Evolutionary conservation across 2,329 filamentous ascomycete species (phyloP).

Genomic region (Daldinia eschscholtzii): DNA sequence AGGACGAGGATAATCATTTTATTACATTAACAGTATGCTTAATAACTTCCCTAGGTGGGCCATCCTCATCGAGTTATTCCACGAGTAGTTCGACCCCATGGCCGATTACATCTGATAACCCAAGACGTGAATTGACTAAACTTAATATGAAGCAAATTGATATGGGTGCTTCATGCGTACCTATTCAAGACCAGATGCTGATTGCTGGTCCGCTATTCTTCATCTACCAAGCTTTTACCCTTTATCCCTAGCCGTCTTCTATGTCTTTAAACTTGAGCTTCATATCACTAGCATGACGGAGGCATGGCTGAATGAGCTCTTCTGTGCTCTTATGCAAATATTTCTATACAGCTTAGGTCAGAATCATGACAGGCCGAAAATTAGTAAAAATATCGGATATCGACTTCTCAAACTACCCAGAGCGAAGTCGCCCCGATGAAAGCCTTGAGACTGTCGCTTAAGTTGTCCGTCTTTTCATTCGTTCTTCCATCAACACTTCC

Average conservation of each 20-base stretch:
- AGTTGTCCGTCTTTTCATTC: too few relatives aligned
- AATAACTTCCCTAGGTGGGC: not conserved
- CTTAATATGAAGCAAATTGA: not conserved
- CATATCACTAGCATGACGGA: not conserved
- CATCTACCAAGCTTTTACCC: not conserved
- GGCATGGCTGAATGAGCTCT: not conserved
- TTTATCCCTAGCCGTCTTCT: not conserved
- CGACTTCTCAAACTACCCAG: too few relatives aligned
- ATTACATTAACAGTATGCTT: not conserved
- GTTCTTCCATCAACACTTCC: too few relatives aligned
- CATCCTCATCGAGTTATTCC: not conserved
- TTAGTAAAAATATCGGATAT: too few relatives aligned
- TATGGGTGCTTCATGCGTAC: not conserved
- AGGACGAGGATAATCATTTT: slow-evolving; percentile 26
- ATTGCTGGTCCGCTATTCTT: not conserved
- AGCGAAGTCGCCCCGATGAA: too few relatives aligned
- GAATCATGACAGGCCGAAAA: too few relatives aligned
- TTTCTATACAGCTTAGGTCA: not conserved
- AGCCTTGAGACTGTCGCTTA: too few relatives aligned
- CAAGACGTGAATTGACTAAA: not conserved
- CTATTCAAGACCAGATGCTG: not conserved
- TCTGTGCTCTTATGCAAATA: not conserved
- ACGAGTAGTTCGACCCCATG: not conserved
- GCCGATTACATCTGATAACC: not conserved
- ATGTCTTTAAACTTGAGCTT: not conserved